Conservation (phyloP, 2,329 filamentous ascomycete species). For the Aspergillus intermedius region DNA sequence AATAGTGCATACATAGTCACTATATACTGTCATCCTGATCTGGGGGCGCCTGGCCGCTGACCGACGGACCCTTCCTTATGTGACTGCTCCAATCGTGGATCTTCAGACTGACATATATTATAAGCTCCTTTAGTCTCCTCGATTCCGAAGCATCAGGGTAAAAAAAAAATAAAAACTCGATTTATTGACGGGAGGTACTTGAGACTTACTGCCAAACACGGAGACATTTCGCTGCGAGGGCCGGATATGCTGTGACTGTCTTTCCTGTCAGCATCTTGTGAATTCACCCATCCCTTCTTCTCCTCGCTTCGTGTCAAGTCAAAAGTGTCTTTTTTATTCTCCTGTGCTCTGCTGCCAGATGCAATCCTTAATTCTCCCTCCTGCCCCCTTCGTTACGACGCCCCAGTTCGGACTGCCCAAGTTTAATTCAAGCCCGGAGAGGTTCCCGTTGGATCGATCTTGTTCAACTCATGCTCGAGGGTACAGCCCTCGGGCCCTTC, state of each 20-base stretch:
- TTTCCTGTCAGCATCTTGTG: neutral
- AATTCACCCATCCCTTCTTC: neutral
- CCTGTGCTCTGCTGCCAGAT: conserved; percentile 21
- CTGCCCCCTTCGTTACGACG: conserved; percentile 29
- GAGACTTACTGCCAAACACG: neutral
- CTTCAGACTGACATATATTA: conserved; percentile 23
- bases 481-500: conserved; percentile 33
- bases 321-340: neutral
- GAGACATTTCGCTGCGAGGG: neutral
- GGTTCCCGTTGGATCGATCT: conserved; percentile 27
- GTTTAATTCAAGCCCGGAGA: conserved; percentile 29
- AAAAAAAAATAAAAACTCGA: too few relatives aligned
- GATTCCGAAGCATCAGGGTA: neutral
- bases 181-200: neutral
- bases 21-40: conserved; percentile 28
- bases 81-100: conserved; percentile 33
- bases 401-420: conserved; percentile 32
- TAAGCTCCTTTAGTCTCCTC: conserved; percentile 26
- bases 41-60: conserved; percentile 25
- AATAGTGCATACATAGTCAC: conserved; percentile 5
- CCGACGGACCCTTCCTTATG: conserved; percentile 28
- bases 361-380: conserved; percentile 38
- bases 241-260: conserved; percentile 1
- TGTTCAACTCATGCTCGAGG: conserved; percentile 33
- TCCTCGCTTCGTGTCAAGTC: neutral